Percentiles rank a stretch among this genome's conserved stretches.
Evolutionary conservation across 1,284 basidiomycete species (phyloP).

Genomic region (Tilletiaria anomala): DNA sequence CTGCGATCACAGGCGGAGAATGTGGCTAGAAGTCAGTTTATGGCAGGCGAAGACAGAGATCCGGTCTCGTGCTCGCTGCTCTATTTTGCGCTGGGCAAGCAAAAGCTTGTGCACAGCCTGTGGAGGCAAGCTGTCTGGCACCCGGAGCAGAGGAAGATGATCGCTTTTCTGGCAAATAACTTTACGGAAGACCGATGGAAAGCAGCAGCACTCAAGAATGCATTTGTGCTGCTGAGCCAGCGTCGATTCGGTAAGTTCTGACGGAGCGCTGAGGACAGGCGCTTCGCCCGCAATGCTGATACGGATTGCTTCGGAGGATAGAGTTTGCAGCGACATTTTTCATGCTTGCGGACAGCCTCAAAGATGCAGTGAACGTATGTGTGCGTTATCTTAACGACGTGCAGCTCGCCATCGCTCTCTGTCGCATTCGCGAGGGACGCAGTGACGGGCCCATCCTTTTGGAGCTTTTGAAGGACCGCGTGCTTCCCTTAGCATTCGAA

Average conservation of each 20-base stretch:
- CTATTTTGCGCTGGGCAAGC: slow-evolving; percentile 87
- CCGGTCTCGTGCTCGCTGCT: slow-evolving; percentile 76
- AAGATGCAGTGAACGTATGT: slow-evolving; percentile 84
- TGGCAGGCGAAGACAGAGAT: slow-evolving; percentile 46
- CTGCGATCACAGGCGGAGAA: slow-evolving; percentile 57
- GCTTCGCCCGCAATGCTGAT: not conserved
- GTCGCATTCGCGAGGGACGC: slow-evolving; percentile 60
- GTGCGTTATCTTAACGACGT: slow-evolving; percentile 75
- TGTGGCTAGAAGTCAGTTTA: slow-evolving; percentile 80
- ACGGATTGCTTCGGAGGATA: not conserved
- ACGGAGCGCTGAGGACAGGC: not conserved
- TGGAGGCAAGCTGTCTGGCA: slow-evolving; percentile 94
- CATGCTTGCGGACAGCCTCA: slow-evolving; percentile 70
- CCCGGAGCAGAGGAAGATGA: slow-evolving; percentile 73
- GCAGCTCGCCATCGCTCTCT: slow-evolving; percentile 72
- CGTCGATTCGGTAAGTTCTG: slow-evolving; percentile 28
- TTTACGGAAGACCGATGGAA: slow-evolving; percentile 74
- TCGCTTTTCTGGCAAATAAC: slow-evolving; percentile 83
- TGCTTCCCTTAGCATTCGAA: slow-evolving; percentile 69
- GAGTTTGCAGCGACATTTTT: slow-evolving; percentile 85
- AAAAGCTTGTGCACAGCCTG: slow-evolving; percentile 75
- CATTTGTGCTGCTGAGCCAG: slow-evolving; percentile 67
- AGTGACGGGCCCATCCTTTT: slow-evolving; percentile 64
- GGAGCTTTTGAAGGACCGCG: slow-evolving; percentile 55
- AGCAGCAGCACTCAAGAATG: slow-evolving; percentile 89